These are phyloP conservation scores for Penicillium flavigenum DNA, from an alignment of 495 filamentous ascomycete genomes.

Conservation along the genomic window DNA sequence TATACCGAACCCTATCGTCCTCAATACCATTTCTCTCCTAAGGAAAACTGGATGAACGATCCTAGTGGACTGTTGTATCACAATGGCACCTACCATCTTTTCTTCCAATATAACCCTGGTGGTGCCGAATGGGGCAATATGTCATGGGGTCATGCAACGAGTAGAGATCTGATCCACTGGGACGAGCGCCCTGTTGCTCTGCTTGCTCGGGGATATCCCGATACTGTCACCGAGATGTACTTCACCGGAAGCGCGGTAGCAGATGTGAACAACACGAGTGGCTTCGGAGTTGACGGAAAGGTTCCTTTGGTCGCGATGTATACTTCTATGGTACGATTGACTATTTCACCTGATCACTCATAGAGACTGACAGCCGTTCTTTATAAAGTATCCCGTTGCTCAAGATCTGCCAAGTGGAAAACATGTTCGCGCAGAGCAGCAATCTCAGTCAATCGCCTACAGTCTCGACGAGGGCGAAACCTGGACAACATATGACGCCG, in stretches of 20 bases:
- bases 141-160: constrained; percentile 46
- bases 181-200: constrained; percentile 38
- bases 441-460: constrained; percentile 58
- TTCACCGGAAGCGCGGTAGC: constrained; percentile 54
- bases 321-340: constrained; percentile 41
- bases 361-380: background rate
- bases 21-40: constrained; percentile 53
- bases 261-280: constrained; percentile 57
- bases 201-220: constrained; percentile 41
- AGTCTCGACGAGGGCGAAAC: constrained; percentile 53
- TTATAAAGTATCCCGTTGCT: background rate
- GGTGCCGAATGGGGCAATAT: constrained; percentile 37
- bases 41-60: constrained; percentile 58
- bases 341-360: background rate
- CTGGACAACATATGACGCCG: constrained; percentile 49
- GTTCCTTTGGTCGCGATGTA: constrained; percentile 58
- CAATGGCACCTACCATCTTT: constrained; percentile 40
- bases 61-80: constrained; percentile 55
- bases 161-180: constrained; percentile 43
- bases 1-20: constrained; percentile 50
- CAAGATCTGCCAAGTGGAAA: constrained; percentile 33
- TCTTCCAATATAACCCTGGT: constrained; percentile 43
- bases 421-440: constrained; percentile 31
- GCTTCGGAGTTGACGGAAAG: constrained; percentile 51
- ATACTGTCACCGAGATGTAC: constrained; percentile 47